Conservation (phyloP, 2,329 filamentous ascomycete genomes). For the Diaporthe sp. region DNA sequence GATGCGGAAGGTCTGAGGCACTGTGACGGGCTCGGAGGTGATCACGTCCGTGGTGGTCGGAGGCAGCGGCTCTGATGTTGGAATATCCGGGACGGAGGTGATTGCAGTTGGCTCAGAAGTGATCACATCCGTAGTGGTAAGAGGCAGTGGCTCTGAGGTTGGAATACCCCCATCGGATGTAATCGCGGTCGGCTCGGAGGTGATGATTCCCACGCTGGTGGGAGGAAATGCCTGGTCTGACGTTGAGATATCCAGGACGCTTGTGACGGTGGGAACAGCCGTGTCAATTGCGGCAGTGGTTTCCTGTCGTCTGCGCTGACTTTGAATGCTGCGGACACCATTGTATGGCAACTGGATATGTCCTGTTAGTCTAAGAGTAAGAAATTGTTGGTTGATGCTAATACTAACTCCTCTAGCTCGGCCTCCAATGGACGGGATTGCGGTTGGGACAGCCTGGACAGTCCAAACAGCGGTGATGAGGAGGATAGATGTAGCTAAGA, state of each 20-base stretch:
- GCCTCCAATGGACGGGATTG: background rate
- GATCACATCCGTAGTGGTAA: background rate
- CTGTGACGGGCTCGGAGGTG: background rate
- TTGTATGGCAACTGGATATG: background rate
- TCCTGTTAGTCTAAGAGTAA: background rate
- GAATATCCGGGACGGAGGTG: background rate
- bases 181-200: background rate
- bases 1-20: background rate
- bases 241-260: background rate
- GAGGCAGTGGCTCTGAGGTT: background rate
- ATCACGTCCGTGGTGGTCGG: background rate
- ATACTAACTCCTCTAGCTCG: conserved; percentile 3
- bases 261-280: background rate
- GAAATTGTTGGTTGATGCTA: background rate
- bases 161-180: background rate
- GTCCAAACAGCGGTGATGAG: background rate
- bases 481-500: background rate
- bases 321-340: background rate
- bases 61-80: background rate
- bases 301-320: conserved; percentile 5
- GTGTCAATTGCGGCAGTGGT: background rate
- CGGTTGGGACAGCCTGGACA: background rate
- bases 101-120: background rate
- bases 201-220: background rate
- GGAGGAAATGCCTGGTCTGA: background rate